Evolutionary conservation across 2,329 filamentous ascomycete species (phyloP), one percentile per base, ranked within the genome.

Genomic region (Aspergillus luchuensis): DNA sequence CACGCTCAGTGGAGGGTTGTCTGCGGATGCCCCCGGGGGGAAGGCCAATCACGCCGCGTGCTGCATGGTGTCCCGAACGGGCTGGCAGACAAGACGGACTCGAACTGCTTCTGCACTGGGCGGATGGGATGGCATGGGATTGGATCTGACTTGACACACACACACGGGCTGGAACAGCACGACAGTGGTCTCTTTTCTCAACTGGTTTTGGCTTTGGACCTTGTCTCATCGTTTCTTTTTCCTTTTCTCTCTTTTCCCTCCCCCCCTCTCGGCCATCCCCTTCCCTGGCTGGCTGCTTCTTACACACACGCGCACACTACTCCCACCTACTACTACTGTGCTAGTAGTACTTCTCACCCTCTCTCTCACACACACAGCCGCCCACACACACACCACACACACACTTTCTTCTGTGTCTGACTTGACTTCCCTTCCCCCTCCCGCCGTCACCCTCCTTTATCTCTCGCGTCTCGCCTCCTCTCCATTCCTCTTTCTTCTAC

Each of bases 401-500:
- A 28, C 41, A 36, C 45, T 52, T 51, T 50, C 41, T 30, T 38
- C 41, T 11, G 23, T 59, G 50, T 41, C 28, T 30, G 39, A 38
- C 17, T 23, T 23, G 21, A 17, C 41, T 48, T 23, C 41, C 38
- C 25, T 30, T 30, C 28, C 28, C 49, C 57, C 56, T 28, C 15
- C 49, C 36, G 30, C 45, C 47, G 21, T 60, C 52, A 50, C 58
- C 53, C 54, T 56, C 36, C 51, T 49, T 48, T 50, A 30, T 54
- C 28, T 51, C 39, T 39, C 30, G 47, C 38, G 30, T 49, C 50
- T 39, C 38, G 52, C 52, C 36, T 57, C 49, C 57, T 60, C 45
- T 48, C 56, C 54, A 56, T 30, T 51, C 59, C 56, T 53, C 38
- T 25, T 50, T 47, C 58, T 51, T 59, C 54, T 45, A 51, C 48